Evolutionary conservation across 345 rosid species (phyloP), one percentile per base, ranked within the genome.

Genomic region (Eucalyptus shirleyi): DNA sequence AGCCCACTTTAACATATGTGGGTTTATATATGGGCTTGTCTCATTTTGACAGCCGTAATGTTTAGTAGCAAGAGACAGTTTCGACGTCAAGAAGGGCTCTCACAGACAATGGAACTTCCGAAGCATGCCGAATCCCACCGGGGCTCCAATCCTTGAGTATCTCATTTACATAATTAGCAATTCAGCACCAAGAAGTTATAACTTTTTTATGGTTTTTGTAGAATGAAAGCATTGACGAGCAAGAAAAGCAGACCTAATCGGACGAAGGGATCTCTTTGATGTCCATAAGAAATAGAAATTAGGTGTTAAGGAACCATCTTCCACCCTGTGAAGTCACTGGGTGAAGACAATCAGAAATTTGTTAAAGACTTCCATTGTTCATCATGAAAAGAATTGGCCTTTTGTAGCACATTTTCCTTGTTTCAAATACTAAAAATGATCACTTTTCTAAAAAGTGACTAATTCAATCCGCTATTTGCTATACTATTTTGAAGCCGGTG

Each of bases 101-200:
- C 30, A 96, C 96, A 12, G 97, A 95, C 91, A 95, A 96, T n/a
- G 98, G 98, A 69, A 89, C 90, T 91, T 98, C 97, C 28, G 92
- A 93, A 18, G 94, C 94, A 87, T 96, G 99, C 99, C 99, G 95
- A 93, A 98, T 95, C 99, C 99, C 95, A 83, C 98, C 97, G 6
- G 94, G 97, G 88, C 98, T 89, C 99, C 98, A 67, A 82, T 87
- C 82, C 89, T 91, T 28, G 91, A 91, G 88, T 96, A 97, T 88
- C 96, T 97, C 90, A 89, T 72, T 47, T 72, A 90, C 50, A 67
- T 45, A 90, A 32, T 12, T 26, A 42, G 87, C 50, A 80, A 53
- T 16, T 82, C 30, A 88, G 49, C 80, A 89, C 88, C 50, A 44
- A 69, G 47, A 89, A 87, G 30, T 47, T 9, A 56, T 47, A 28